phyloP scores from a whole-genome alignment of 1,284 basidiomycete species.

The Trametes polyzona region DNA sequence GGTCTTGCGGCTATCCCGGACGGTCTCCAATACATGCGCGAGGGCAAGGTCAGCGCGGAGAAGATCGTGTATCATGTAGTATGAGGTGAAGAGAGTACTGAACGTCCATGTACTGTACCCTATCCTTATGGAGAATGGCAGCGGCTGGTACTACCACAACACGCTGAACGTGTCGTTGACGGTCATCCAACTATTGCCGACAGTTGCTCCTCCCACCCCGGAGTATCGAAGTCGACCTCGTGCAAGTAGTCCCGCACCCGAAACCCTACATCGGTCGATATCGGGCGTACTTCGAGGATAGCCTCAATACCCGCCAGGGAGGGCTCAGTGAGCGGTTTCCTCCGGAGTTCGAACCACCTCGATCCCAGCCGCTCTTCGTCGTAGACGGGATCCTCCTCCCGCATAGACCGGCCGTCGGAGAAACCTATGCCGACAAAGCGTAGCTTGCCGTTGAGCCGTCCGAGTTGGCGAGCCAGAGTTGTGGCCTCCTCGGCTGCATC shows the following conservation, averaged over 20 bases:
- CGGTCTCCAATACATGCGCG: slow-evolving; percentile 32
- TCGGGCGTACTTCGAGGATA: background rate
- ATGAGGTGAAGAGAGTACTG: too few species aligned
- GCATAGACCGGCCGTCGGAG: slow-evolving; percentile 11
- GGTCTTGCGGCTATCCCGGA: slow-evolving; percentile 27
- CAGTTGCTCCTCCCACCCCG: slow-evolving; percentile 6
- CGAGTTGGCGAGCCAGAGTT: slow-evolving; percentile 9
- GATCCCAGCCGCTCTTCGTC: slow-evolving; percentile 15
- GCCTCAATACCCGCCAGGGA: background rate
- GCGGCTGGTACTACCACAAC: background rate
- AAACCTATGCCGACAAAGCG: slow-evolving; percentile 15
- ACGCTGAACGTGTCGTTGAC: background rate
- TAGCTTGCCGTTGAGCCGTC: background rate
- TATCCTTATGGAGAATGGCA: too few species aligned
- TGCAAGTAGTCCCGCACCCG: slow-evolving; percentile 17
- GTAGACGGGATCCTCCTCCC: slow-evolving; percentile 15
- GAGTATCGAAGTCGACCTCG: slow-evolving; percentile 5
- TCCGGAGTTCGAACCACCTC: slow-evolving; percentile 11
- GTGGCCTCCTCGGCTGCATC: slow-evolving; percentile 7
- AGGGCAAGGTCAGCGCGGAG: slow-evolving; percentile 33
- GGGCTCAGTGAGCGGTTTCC: background rate
- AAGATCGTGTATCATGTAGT: slow-evolving; percentile 33
- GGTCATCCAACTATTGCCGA: background rate
- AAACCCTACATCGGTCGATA: slow-evolving; percentile 9
- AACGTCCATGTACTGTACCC: too few species aligned